These are phyloP conservation scores for Pluteus cervinus DNA, from an alignment of 768 basidiomycete species.

Conservation along the genomic window DNA sequence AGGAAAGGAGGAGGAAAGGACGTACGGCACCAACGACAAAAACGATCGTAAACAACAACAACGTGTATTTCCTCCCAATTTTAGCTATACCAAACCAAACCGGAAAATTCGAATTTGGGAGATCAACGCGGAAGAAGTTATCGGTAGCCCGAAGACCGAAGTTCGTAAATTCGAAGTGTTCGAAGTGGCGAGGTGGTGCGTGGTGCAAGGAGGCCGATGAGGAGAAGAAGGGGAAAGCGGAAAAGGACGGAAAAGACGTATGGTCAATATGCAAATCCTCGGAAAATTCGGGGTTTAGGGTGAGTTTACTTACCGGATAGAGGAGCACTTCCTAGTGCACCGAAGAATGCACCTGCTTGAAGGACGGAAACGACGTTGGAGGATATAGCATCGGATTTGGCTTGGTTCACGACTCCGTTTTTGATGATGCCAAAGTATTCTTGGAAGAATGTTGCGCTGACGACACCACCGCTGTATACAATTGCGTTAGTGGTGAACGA, in stretches of 20 bases:
- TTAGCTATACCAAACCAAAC: no score
- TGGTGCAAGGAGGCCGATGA: not conserved
- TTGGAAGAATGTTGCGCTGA: constrained; percentile 56
- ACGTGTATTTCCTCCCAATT: constrained; percentile 61
- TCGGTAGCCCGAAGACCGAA: no score
- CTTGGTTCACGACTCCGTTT: constrained; percentile 32
- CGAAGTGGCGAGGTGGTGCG: not conserved
- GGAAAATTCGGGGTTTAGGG: not conserved
- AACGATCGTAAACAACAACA: constrained; percentile 54
- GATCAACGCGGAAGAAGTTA: no score
- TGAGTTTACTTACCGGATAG: constrained; percentile 45
- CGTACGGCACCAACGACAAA: constrained; percentile 71
- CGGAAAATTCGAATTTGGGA: no score
- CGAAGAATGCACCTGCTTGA: constrained; percentile 87
- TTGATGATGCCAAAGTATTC: constrained; percentile 53
- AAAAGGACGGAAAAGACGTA: not conserved
- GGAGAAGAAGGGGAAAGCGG: not conserved
- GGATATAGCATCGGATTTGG: constrained; percentile 46
- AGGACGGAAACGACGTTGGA: constrained; percentile 85
- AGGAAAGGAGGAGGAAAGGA: constrained; percentile 6
- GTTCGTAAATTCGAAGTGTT: no score
- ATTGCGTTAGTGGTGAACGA: constrained; percentile 1
- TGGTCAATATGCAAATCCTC: not conserved
- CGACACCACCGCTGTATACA: constrained; percentile 57
- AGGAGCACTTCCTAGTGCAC: constrained; percentile 69